Percentiles rank a stretch among this genome's conserved stretches.
Evolutionary conservation across 495 filamentous ascomycete genomes (phyloP).

Genomic region (Neurospora terricola): DNA sequence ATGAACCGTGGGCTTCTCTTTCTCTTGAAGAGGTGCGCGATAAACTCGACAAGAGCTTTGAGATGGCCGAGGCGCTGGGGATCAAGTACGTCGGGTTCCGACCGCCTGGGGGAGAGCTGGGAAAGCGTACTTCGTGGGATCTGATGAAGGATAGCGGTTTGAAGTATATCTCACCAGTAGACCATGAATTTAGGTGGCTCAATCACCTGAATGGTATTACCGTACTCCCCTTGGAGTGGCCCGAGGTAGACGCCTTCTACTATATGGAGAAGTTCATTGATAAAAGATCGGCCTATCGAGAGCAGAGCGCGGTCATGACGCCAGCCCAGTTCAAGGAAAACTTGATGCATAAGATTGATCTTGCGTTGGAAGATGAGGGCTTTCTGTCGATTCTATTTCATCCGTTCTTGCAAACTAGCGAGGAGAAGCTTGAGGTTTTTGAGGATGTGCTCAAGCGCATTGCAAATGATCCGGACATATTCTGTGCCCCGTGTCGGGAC

Average conservation of each 20-base stretch:
- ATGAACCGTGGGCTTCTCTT: constrained; percentile 19
- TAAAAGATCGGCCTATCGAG: constrained; percentile 6
- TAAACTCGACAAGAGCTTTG: constrained; percentile 18
- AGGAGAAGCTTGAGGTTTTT: constrained; percentile 18
- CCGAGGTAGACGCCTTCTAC: constrained; percentile 24
- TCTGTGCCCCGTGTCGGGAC: constrained; percentile 19
- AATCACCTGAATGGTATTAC: constrained; percentile 9
- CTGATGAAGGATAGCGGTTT: constrained; percentile 13
- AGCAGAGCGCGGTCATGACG: constrained; percentile 5
- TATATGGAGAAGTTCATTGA: constrained; percentile 26
- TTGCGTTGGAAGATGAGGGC: constrained; percentile 6
- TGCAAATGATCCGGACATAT: constrained; percentile 12
- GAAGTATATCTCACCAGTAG: constrained; percentile 19
- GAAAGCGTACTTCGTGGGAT: constrained; percentile 14
- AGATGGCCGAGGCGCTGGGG: background rate
- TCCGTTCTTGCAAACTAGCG: constrained; percentile 19
- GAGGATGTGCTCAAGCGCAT: constrained; percentile 16
- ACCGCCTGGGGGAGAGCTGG: constrained; percentile 21
- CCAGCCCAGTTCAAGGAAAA: constrained; percentile 10
- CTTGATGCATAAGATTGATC: constrained; percentile 17
- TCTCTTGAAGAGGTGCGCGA: constrained; percentile 5
- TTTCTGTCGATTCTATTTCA: constrained; percentile 26
- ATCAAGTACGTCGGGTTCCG: constrained; percentile 21
- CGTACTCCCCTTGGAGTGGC: constrained; percentile 26
- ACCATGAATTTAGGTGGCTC: background rate